phyloP scores from a whole-genome alignment of 768 basidiomycete species.

The Xerocomellus intermedius region DNA sequence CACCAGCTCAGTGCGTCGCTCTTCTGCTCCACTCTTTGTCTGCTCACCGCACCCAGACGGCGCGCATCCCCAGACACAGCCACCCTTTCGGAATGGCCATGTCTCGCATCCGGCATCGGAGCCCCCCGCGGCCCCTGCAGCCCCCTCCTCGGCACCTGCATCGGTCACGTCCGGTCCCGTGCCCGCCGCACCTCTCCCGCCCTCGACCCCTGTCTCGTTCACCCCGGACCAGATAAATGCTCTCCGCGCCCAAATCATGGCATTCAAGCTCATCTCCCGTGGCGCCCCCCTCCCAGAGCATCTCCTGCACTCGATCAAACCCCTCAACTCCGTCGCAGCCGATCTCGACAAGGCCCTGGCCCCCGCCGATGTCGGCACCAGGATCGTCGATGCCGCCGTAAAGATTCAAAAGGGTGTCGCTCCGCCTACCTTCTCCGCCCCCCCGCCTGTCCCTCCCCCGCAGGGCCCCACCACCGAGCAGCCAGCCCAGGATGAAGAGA shows the following conservation, averaged over 20 bases:
- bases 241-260: slow-evolving; percentile 79
- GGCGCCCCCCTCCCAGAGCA: slow-evolving; percentile 66
- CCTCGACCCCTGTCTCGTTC: slow-evolving; percentile 76
- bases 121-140: slow-evolving; percentile 17
- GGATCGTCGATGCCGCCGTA: slow-evolving; percentile 72
- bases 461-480: slow-evolving; percentile 30
- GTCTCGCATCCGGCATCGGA: slow-evolving; percentile 27
- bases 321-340: slow-evolving; percentile 56
- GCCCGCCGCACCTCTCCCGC: slow-evolving; percentile 50
- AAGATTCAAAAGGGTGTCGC: slow-evolving; percentile 61
- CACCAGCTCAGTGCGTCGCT: slow-evolving; percentile 33
- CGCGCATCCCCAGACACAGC: slow-evolving; percentile 29
- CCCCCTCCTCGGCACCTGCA: slow-evolving; percentile 31
- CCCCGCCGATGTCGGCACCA: slow-evolving; percentile 55
- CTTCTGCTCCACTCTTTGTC: neutral
- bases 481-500: slow-evolving; percentile 55
- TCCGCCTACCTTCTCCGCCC: slow-evolving; percentile 20
- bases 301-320: slow-evolving; percentile 67
- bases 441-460: slow-evolving; percentile 24
- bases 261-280: slow-evolving; percentile 70
- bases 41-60: slow-evolving; percentile 32
- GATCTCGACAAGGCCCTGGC: slow-evolving; percentile 67
- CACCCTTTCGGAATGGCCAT: slow-evolving; percentile 48
- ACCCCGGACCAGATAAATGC: slow-evolving; percentile 71
- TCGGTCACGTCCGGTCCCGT: slow-evolving; percentile 51